These are phyloP conservation scores for Podila epicladia DNA, from an alignment of 192 early-diverging fungal genomes.

Conservation along the genomic window DNA sequence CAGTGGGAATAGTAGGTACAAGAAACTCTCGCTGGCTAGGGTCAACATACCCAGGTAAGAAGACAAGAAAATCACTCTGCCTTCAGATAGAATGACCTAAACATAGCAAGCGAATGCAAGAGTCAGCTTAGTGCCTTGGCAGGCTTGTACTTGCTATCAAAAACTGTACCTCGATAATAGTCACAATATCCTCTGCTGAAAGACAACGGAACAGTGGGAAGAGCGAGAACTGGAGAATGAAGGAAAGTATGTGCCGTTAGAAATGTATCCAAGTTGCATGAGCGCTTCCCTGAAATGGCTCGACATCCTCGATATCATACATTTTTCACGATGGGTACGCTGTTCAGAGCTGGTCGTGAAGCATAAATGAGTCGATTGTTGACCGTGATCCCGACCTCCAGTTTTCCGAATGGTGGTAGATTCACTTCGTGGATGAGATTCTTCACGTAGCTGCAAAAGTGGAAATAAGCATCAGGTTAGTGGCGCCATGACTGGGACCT, in stretches of 20 bases:
- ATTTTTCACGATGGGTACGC: constrained; percentile 78
- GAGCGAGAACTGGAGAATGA: constrained; percentile 69
- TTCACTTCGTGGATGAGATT: constrained; percentile 81
- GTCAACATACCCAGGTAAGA: constrained; percentile 75
- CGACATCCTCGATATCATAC: constrained; percentile 53
- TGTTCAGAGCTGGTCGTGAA: constrained; percentile 80
- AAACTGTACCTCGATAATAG: constrained; percentile 71
- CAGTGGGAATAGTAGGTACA: constrained; percentile 74
- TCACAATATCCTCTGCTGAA: constrained; percentile 70
- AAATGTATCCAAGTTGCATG: background rate
- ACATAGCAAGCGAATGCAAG: background rate
- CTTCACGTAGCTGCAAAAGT: constrained; percentile 58
- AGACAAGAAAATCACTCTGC: constrained; percentile 78
- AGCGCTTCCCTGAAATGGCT: background rate
- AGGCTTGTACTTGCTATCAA: background rate
- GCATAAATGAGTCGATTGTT: constrained; percentile 68
- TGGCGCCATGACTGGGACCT: background rate
- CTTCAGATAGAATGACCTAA: constrained; percentile 68
- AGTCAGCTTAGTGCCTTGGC: background rate
- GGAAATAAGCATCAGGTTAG: background rate
- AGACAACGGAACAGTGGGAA: constrained; percentile 78
- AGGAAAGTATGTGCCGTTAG: background rate
- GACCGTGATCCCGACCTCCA: constrained; percentile 77
- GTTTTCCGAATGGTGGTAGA: constrained; percentile 82
- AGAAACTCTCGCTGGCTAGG: constrained; percentile 70